These are phyloP conservation scores for Annona cherimola DNA, from an alignment of 164 flowering plant species.

Conservation along the genomic window DNA sequence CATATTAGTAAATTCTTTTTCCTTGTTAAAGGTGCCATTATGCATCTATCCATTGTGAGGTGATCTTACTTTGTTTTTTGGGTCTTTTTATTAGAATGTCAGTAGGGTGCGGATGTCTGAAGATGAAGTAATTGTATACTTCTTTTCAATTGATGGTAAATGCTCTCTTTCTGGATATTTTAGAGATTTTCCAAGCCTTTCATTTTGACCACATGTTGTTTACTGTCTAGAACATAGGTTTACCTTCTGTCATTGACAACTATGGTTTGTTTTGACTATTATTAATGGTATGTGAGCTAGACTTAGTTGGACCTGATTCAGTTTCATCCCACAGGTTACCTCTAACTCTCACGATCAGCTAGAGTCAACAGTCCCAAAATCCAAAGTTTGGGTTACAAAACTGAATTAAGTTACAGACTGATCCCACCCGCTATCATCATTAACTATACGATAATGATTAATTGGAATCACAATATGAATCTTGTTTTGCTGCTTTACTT, in stretches of 20 bases:
- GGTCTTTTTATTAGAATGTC: constrained; percentile 30
- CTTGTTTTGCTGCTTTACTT: too few relatives aligned
- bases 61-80: constrained; percentile 3
- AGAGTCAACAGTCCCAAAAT: too few relatives aligned
- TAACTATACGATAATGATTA: too few relatives aligned
- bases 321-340: too few relatives aligned
- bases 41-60: neutral
- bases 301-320: too few relatives aligned
- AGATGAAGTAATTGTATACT: constrained; percentile 71
- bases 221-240: neutral
- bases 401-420: neutral
- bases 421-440: neutral
- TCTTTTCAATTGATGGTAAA: constrained; percentile 85
- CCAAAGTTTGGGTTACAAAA: neutral
- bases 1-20: neutral
- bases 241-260: neutral
- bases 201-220: too few relatives aligned
- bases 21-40: neutral
- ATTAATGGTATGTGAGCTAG: neutral
- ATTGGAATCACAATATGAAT: too few relatives aligned
- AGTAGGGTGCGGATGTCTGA: constrained; percentile 71
- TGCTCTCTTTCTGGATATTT: neutral
- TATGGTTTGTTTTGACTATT: neutral
- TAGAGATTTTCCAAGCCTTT: neutral
- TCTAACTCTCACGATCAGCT: too few relatives aligned